A percentile compares a stretch with the other conserved stretches of the same genome.
Evolutionary conservation across 345 rosid genomes (phyloP).

Genomic region (Populus euphratica): DNA sequence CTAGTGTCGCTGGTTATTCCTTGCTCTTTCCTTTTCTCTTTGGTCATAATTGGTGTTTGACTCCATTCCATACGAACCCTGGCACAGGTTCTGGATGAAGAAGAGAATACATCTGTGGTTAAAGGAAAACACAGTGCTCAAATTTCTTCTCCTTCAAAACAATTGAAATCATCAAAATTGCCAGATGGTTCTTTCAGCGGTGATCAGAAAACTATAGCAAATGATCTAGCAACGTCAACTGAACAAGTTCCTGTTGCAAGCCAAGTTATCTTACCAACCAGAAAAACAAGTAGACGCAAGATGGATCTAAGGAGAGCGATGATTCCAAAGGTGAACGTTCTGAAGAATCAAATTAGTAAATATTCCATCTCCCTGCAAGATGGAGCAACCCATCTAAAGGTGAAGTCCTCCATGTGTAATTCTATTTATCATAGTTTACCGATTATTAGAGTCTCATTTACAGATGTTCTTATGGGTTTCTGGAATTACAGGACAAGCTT

Average conservation of each 20-base stretch:
- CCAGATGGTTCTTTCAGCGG: constrained; percentile 36
- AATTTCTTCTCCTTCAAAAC: constrained; percentile 44
- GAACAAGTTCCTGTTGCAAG: constrained; percentile 41
- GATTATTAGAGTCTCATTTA: background rate
- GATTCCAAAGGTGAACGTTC: constrained; percentile 33
- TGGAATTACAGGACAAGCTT: constrained; percentile 17
- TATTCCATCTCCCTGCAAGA: constrained; percentile 36
- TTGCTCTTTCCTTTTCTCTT: background rate
- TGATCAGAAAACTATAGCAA: constrained; percentile 41
- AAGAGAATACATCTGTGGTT: constrained; percentile 8
- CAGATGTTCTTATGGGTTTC: background rate
- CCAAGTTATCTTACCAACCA: constrained; percentile 37
- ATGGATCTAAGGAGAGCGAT: constrained; percentile 43
- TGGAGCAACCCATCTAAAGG: constrained; percentile 35
- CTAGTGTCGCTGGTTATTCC: background rate
- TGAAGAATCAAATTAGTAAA: constrained; percentile 40
- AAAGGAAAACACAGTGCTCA: constrained; percentile 24
- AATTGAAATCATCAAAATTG: constrained; percentile 37
- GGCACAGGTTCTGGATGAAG: constrained; percentile 16
- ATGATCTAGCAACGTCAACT: constrained; percentile 33
- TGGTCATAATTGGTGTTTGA: background rate
- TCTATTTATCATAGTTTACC: background rate
- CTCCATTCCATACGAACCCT: constrained; percentile 4
- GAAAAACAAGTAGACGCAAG: constrained; percentile 64
- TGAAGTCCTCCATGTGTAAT: constrained; percentile 4